Evolutionary conservation across 2,329 filamentous ascomycete genomes (phyloP).

Genomic region (Fusarium tanahbumbuense): DNA sequence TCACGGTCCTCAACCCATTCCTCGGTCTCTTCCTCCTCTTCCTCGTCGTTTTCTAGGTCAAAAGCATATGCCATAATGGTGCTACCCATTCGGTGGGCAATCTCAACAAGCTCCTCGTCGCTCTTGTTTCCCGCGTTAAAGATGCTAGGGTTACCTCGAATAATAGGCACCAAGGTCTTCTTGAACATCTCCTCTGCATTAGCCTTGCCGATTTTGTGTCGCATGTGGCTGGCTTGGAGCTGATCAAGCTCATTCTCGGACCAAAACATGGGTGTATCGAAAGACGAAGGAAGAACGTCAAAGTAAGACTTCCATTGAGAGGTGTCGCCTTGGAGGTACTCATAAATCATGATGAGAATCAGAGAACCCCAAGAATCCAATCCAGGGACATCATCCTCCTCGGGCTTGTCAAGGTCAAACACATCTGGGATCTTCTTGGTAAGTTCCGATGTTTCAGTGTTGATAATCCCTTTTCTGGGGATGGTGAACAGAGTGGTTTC

Average conservation of each 20-base stretch:
- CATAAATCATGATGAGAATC: slow-evolving; percentile 85
- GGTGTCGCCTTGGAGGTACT: slow-evolving; percentile 66
- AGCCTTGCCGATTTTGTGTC: slow-evolving; percentile 79
- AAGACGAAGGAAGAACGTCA: slow-evolving; percentile 74
- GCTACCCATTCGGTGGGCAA: slow-evolving; percentile 85
- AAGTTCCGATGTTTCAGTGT: slow-evolving; percentile 77
- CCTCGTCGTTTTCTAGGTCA: slow-evolving; percentile 73
- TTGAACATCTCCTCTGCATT: slow-evolving; percentile 78
- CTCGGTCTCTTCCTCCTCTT: slow-evolving; percentile 70
- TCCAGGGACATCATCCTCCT: slow-evolving; percentile 53
- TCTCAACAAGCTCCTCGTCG: slow-evolving; percentile 59
- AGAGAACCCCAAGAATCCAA: slow-evolving; percentile 67
- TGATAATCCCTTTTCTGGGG: slow-evolving; percentile 77
- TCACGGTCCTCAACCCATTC: slow-evolving; percentile 75
- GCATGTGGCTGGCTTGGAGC: slow-evolving; percentile 81
- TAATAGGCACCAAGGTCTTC: slow-evolving; percentile 61
- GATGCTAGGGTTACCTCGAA: slow-evolving; percentile 58
- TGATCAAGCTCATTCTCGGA: slow-evolving; percentile 73
- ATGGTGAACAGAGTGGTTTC: slow-evolving; percentile 86
- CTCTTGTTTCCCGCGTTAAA: slow-evolving; percentile 55
- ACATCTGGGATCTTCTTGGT: slow-evolving; percentile 66
- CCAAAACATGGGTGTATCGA: slow-evolving; percentile 96
- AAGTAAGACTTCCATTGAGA: slow-evolving; percentile 86
- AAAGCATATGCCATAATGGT: slow-evolving; percentile 95
- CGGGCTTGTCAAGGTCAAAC: slow-evolving; percentile 56